These are phyloP conservation scores for Euphorbia corollata DNA, from an alignment of 441 rosid species.

Conservation along the genomic window DNA sequence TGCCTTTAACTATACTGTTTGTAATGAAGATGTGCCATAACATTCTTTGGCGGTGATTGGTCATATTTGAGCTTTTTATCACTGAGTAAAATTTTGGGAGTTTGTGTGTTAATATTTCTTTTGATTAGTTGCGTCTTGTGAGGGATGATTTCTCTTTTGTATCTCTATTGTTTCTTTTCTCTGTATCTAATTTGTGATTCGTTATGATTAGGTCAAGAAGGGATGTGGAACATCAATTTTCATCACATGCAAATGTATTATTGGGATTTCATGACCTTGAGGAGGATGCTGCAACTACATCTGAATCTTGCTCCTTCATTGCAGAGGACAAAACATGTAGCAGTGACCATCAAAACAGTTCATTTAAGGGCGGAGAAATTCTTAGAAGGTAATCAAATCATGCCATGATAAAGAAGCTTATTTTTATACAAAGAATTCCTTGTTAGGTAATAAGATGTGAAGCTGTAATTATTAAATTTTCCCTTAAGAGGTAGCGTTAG, in stretches of 20 bases:
- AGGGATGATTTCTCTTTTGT: not conserved
- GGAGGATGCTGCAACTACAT: not conserved
- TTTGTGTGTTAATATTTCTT: not conserved
- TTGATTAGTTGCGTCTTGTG: conserved; percentile 2
- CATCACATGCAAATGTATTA: not conserved
- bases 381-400: not conserved
- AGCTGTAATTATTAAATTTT: not conserved
- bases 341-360: not conserved
- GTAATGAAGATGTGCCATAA: not conserved
- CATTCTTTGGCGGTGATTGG: not conserved
- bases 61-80: not conserved
- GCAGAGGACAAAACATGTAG: not conserved
- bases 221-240: not conserved
- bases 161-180: too few species aligned
- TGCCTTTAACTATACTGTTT: too few species aligned
- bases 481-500: not conserved
- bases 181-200: not conserved
- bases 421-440: not conserved
- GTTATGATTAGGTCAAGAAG: not conserved
- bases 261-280: not conserved
- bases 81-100: not conserved
- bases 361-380: not conserved
- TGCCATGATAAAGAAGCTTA: not conserved
- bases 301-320: not conserved
- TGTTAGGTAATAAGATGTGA: not conserved